Conservation (phyloP, 306 rosid species). For the Quercus wislizeni region DNA sequence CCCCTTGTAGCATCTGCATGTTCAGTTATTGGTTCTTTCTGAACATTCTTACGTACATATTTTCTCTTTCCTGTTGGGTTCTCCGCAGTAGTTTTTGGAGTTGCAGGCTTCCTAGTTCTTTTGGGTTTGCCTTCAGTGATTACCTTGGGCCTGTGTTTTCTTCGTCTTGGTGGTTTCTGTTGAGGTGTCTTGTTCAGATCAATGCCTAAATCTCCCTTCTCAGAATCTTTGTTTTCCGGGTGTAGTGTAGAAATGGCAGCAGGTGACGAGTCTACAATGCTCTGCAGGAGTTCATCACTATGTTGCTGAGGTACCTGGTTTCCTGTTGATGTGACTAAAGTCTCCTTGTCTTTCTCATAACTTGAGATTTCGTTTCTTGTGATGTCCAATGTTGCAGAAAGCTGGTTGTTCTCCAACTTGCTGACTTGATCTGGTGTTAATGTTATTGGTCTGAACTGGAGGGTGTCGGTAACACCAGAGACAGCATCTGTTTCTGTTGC, state of each 20-base stretch:
- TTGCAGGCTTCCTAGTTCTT: conserved; percentile 45
- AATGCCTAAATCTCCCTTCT: conserved; percentile 37
- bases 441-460: conserved; percentile 38
- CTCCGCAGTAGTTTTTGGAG: conserved; percentile 41
- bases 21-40: conserved; percentile 43
- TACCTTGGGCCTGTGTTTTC: conserved; percentile 95
- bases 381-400: conserved; percentile 23
- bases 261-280: conserved; percentile 61
- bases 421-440: conserved; percentile 29
- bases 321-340: conserved; percentile 27
- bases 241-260: conserved; percentile 39
- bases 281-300: conserved; percentile 51
- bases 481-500: conserved; percentile 37
- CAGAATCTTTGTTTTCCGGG: conserved; percentile 32
- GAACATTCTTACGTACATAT: conserved; percentile 39
- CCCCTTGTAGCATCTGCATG: conserved; percentile 29
- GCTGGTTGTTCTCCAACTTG: conserved; percentile 24
- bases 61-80: conserved; percentile 58
- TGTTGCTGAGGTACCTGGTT: conserved; percentile 43
- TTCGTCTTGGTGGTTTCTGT: conserved; percentile 61
- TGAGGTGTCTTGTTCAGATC: conserved; percentile 75
- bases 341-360: conserved; percentile 41
- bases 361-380: conserved; percentile 40
- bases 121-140: conserved; percentile 63
- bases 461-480: conserved; percentile 29